Evolutionary conservation across 148 eudicot species (phyloP), one percentile per base, ranked within the genome.

Genomic region (Cornus controversa): DNA sequence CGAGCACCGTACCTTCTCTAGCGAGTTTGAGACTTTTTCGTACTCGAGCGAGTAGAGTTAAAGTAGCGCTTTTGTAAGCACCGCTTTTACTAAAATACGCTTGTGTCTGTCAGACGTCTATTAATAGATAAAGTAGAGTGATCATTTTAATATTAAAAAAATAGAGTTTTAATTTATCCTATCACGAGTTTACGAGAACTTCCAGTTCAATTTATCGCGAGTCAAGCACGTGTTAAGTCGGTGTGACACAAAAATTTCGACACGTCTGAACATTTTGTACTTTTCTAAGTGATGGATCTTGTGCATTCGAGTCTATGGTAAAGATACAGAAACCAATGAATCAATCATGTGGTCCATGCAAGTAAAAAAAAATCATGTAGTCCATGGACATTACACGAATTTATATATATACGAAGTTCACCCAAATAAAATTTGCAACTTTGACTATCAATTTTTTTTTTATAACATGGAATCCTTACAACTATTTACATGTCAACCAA

Each of bases 181-280:
- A 28, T 14, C 42, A 20, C 25, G 26, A n/a, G 24, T 18, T 14
- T 25, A 20, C 25, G 26, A n/a, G 24, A 42, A 25, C 28, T 7
- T 10, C 31, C 20, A 7, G 27, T 31, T 18, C 28, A 11, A 74
- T 74, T 36, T 63, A 42, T 75, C 70, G 58, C n/a, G 69, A 75
- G 6, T 42, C 50, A 25, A 40, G 7, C 81, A 72, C 68, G 75
- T 85, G 80, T 85, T 84, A 82, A 67, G 83, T 82, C 85, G 80
- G 67, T 40, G 53, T 80, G 80, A 83, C 84, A 72, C 68, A 80
- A 78, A 80, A 11, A 7, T 50, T 50, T 50, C 57, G 4, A 50
- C 57, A 40, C 42, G 0, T 50, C 57, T 0, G 0, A 15, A 73
- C 83, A 75, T 71, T 77, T 84, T 78, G 58, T 80, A 82, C 81